Conservation (phyloP, 164 flowering plant species). For the Aristolochia fimbriata region DNA sequence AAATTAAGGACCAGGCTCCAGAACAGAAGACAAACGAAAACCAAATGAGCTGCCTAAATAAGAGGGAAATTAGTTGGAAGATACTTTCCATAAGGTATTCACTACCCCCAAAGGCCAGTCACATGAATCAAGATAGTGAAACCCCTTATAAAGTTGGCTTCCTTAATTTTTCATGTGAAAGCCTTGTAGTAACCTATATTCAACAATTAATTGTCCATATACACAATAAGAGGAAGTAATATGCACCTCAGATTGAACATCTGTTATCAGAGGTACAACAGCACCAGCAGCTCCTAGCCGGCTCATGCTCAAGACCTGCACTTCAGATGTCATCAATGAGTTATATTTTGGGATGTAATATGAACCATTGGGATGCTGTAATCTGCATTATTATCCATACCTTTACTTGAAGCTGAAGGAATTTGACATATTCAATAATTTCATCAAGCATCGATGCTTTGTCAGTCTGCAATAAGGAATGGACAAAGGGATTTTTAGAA, state of each 20-base stretch:
- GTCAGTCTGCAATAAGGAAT: constrained; percentile 22
- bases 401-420: constrained; percentile 36
- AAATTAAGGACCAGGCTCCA: no score
- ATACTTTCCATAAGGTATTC: no score
- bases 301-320: constrained; percentile 45
- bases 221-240: not conserved
- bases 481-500: not conserved
- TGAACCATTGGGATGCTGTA: not conserved
- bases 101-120: no score
- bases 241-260: constrained; percentile 25
- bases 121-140: no score
- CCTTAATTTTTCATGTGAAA: not conserved
- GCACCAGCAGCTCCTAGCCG: constrained; percentile 39
- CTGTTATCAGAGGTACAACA: constrained; percentile 40
- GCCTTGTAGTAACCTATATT: not conserved
- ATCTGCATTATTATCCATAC: constrained; percentile 5
- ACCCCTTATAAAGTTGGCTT: not conserved
- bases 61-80: no score
- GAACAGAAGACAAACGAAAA: no score
- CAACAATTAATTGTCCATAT: not conserved
- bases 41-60: no score
- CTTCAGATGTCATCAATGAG: not conserved
- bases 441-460: constrained; percentile 38
- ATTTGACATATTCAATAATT: constrained; percentile 34
- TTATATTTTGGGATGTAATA: not conserved